Conservation (phyloP, 2,329 filamentous ascomycete species). For the Alternaria sp. region DNA sequence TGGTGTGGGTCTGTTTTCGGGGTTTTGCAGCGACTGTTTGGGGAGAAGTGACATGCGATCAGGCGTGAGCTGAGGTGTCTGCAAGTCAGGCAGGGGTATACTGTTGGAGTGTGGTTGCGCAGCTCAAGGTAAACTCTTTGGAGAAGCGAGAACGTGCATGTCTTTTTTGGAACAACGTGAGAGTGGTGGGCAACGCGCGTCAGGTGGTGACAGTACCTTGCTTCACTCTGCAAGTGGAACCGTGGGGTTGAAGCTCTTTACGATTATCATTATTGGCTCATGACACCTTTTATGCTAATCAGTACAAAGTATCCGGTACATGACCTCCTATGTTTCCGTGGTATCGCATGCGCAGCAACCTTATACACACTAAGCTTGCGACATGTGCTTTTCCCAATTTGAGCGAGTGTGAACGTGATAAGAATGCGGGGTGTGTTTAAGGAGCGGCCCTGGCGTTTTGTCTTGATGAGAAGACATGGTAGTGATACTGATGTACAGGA, state of each 20-base stretch:
- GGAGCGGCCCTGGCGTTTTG: slow-evolving; percentile 27
- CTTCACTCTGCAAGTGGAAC: background rate
- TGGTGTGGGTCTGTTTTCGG: background rate
- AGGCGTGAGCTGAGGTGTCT: background rate
- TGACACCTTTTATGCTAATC: slow-evolving; percentile 2
- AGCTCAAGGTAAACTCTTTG: background rate
- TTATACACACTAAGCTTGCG: slow-evolving; percentile 1
- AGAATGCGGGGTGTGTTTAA: slow-evolving; percentile 6
- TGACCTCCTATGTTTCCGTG: slow-evolving; percentile 1
- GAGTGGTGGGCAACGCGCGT: background rate
- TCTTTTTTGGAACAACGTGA: slow-evolving; percentile 3
- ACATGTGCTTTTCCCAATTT: background rate
- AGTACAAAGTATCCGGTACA: slow-evolving; percentile 6
- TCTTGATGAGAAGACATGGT: slow-evolving; percentile 4
- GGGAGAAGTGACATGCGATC: background rate
- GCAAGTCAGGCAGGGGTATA: background rate
- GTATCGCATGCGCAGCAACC: background rate
- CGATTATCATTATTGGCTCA: background rate
- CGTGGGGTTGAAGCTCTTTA: background rate
- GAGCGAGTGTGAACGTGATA: background rate
- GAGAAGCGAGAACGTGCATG: background rate
- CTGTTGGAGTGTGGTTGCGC: background rate
- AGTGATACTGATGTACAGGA: background rate
- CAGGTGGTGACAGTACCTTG: background rate
- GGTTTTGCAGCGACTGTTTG: background rate